These are phyloP conservation scores for Blastomyces silverae DNA, from an alignment of 2,329 filamentous ascomycete genomes.

Conservation along the genomic window DNA sequence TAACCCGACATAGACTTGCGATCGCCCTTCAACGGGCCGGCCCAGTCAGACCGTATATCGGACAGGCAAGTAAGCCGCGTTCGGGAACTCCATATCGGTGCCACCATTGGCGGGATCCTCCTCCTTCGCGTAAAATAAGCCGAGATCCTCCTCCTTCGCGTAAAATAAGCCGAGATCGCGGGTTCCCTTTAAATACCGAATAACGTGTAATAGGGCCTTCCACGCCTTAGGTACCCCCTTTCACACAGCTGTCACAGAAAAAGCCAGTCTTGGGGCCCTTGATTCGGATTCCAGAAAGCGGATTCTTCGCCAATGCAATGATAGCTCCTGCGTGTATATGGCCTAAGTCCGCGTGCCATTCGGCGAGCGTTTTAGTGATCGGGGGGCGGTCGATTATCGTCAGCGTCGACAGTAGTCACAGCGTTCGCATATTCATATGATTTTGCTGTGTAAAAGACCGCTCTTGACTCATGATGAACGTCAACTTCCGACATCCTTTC, in stretches of 20 bases:
- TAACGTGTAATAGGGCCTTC: not conserved
- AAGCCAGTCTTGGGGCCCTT: not conserved
- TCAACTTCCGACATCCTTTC: not conserved
- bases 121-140: not conserved
- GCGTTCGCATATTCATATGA: not conserved
- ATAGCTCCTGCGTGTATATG: not conserved
- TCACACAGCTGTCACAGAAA: not conserved
- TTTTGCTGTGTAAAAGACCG: not conserved
- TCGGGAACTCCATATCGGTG: not conserved
- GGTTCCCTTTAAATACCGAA: not conserved
- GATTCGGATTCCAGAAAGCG: not conserved
- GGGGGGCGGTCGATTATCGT: not conserved
- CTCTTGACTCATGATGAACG: not conserved
- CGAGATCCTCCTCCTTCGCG: not conserved
- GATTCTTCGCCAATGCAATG: not conserved
- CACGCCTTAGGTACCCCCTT: not conserved
- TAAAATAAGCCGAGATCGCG: not conserved
- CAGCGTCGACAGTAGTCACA: not conserved
- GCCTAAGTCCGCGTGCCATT: not conserved
- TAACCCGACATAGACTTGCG: not conserved
- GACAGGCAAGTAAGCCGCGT: not conserved
- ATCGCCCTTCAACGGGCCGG: not conserved
- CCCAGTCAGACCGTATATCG: not conserved
- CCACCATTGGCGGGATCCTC: not conserved
- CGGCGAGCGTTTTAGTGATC: not conserved